Percentiles rank a stretch among this genome's conserved stretches.
Evolutionary conservation across 2,329 filamentous ascomycete genomes (phyloP).

Genomic region (Exophiala alcalophila): DNA sequence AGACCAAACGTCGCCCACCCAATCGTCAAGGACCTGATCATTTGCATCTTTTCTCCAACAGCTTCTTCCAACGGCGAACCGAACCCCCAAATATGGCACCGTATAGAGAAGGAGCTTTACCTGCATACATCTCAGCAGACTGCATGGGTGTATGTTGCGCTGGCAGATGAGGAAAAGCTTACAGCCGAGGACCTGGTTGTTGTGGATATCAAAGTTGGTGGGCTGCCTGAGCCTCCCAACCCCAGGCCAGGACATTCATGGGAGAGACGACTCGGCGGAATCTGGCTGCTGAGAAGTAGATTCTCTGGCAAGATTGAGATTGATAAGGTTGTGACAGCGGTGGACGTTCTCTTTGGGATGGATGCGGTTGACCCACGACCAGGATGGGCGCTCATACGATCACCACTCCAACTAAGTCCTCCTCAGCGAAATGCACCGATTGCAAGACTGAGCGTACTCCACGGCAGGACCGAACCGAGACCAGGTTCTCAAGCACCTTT

Average conservation of each 20-base stretch:
- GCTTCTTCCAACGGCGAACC: constrained; percentile 8
- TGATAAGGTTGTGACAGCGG: constrained; percentile 20
- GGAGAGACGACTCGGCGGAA: constrained; percentile 36
- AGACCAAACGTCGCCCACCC: constrained; percentile 3
- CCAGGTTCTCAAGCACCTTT: constrained; percentile 32
- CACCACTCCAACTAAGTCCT: constrained; percentile 38
- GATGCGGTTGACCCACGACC: constrained; percentile 37
- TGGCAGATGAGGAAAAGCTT: constrained; percentile 26
- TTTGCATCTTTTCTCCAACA: constrained; percentile 10
- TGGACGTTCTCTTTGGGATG: constrained; percentile 18
- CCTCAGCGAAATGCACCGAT: constrained; percentile 36
- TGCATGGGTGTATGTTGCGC: constrained; percentile 22
- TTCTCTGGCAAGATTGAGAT: constrained; percentile 29
- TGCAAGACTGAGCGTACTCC: constrained; percentile 38
- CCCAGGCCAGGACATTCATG: constrained; percentile 19
- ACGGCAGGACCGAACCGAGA: constrained; percentile 25
- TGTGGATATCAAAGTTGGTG: constrained; percentile 21
- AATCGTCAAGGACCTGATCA: constrained; percentile 11
- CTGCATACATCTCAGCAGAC: constrained; percentile 14
- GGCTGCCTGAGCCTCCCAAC: constrained; percentile 11
- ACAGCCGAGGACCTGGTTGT: constrained; percentile 15
- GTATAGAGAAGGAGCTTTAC: constrained; percentile 17
- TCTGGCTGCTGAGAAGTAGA: constrained; percentile 22
- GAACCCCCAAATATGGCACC: constrained; percentile 12
- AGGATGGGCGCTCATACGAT: constrained; percentile 36